These are phyloP conservation scores for Jaapia argillacea DNA, from an alignment of 768 basidiomycete species.

Conservation along the genomic window DNA sequence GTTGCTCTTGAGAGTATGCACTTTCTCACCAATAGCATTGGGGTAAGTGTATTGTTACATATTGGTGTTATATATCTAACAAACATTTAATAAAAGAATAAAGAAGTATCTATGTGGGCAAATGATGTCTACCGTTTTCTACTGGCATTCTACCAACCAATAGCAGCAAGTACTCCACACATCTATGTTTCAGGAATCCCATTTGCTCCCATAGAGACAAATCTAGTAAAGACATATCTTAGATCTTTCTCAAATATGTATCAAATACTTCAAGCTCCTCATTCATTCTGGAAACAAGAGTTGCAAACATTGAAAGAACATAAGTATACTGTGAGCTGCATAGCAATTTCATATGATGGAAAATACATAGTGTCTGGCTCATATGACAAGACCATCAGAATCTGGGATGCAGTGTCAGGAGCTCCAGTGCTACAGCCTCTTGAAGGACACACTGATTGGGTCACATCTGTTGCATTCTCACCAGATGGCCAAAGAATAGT, in stretches of 20 bases:
- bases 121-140: conserved; percentile 9
- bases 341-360: conserved; percentile 3
- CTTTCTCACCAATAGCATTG: not conserved
- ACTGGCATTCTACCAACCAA: conserved; percentile 6
- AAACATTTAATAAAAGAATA: not conserved
- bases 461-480: no score
- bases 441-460: no score
- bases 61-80: not conserved
- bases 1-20: not conserved
- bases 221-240: not conserved
- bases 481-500: no score
- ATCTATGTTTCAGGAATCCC: conserved; percentile 18
- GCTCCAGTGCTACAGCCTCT: no score
- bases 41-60: not conserved
- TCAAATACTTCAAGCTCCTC: not conserved
- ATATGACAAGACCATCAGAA: no score
- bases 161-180: conserved; percentile 13
- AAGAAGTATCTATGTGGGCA: not conserved
- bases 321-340: not conserved
- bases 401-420: no score
- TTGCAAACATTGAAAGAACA: not conserved
- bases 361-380: no score
- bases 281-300: not conserved
- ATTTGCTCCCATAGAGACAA: conserved; percentile 5
- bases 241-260: not conserved